Conservation (phyloP, 2,329 filamentous ascomycete genomes). For the Stemphylium vesicarium region DNA sequence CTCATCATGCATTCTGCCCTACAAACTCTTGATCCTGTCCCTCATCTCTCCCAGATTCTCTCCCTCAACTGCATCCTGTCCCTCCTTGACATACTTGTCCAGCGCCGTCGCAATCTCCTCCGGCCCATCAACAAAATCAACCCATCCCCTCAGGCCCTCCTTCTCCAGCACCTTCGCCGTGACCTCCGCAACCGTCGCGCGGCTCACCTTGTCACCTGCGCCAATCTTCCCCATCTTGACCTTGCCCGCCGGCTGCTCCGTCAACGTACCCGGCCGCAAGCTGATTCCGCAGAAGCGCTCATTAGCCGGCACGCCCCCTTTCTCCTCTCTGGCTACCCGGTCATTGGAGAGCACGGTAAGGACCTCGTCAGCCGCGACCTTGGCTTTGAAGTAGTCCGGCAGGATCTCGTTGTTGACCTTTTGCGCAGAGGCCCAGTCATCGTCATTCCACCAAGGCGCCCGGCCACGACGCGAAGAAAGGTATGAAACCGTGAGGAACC, state of each 20-base stretch:
- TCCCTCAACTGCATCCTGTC: constrained; percentile 56
- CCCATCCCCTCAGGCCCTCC: constrained; percentile 58
- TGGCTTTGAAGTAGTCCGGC: constrained; percentile 60
- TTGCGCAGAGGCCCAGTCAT: constrained; percentile 54
- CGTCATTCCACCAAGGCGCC: constrained; percentile 59
- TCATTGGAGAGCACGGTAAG: constrained; percentile 54
- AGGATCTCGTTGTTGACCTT: constrained; percentile 58
- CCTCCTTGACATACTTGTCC: constrained; percentile 53
- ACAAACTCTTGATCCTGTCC: constrained; percentile 28
- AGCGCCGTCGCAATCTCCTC: constrained; percentile 56
- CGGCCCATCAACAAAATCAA: constrained; percentile 60
- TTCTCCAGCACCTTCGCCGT: constrained; percentile 58
- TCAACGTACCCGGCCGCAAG: constrained; percentile 58
- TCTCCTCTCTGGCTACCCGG: constrained; percentile 35
- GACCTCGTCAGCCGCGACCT: constrained; percentile 63
- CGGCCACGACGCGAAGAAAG: constrained; percentile 57
- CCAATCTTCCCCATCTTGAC: constrained; percentile 58
- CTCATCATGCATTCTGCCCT: not conserved
- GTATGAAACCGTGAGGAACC: constrained; percentile 63
- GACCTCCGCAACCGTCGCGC: constrained; percentile 60
- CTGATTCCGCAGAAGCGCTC: constrained; percentile 58
- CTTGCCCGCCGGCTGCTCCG: constrained; percentile 55
- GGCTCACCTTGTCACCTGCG: constrained; percentile 51
- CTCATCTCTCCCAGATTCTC: constrained; percentile 58
- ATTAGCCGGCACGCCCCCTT: constrained; percentile 30